Evolutionary conservation across 345 rosid species (phyloP).

Genomic region (Syzygium oleosum): DNA sequence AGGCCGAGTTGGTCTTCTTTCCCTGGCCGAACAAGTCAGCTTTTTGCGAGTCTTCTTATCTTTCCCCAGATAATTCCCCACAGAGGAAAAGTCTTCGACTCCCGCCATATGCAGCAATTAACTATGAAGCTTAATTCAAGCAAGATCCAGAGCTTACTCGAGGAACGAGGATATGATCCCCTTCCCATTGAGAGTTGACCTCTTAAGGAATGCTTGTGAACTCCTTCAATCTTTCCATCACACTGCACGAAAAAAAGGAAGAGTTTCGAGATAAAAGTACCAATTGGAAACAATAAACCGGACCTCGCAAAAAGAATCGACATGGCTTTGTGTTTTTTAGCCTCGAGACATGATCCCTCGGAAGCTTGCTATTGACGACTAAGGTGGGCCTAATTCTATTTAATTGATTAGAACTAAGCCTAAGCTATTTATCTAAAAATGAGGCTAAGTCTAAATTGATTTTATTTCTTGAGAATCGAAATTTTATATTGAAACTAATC

Average conservation of each 20-base stretch:
- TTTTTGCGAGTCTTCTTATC: neutral
- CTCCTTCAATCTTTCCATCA: constrained; percentile 27
- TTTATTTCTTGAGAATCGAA: no score
- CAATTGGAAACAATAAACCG: neutral
- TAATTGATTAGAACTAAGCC: no score
- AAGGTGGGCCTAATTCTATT: no score
- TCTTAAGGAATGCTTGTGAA: neutral
- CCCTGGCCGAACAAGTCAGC: neutral
- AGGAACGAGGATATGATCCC: neutral
- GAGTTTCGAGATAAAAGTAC: neutral
- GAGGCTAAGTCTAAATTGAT: no score
- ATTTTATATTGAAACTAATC: no score
- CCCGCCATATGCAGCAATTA: neutral
- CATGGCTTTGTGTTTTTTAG: no score
- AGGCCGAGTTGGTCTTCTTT: no score
- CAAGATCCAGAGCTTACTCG: neutral
- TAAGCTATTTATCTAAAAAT: no score
- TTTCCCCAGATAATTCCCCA: neutral
- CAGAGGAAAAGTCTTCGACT: neutral
- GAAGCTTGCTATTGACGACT: no score
- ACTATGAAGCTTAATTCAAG: neutral
- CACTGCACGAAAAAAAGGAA: constrained; percentile 19
- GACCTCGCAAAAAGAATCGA: neutral
- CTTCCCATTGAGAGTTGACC: neutral
- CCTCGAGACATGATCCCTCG: no score